Percentiles rank a stretch among this genome's conserved stretches.
Evolutionary conservation across 768 basidiomycete species (phyloP).

Genomic region (Macrolepiota albuminosa): DNA sequence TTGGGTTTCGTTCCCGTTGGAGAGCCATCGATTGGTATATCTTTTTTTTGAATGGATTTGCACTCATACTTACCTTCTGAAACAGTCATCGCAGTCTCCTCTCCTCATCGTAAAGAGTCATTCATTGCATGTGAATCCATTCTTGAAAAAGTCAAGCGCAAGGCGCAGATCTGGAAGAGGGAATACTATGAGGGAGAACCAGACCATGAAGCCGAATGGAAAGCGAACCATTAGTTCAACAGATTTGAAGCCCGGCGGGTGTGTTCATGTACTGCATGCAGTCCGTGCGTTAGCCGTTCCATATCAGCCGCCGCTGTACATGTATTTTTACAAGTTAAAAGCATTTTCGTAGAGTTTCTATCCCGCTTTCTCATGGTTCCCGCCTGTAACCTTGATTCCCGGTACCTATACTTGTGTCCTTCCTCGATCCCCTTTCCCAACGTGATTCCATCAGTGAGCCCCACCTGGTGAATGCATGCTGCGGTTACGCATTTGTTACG

Average conservation of each 20-base stretch:
- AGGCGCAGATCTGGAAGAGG: slow-evolving; percentile 88
- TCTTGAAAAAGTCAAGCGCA: slow-evolving; percentile 80
- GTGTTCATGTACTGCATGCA: not conserved
- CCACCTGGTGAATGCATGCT: no score
- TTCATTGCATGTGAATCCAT: slow-evolving; percentile 77
- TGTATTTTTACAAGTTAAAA: not conserved
- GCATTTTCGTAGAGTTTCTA: not conserved
- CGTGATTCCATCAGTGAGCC: no score
- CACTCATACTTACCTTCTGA: not conserved
- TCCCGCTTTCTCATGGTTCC: no score
- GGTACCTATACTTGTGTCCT: no score
- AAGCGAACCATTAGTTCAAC: slow-evolving; percentile 42
- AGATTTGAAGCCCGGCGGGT: not conserved
- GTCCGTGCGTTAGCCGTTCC: not conserved
- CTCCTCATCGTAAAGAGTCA: slow-evolving; percentile 79
- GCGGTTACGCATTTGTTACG: no score
- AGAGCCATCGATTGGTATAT: slow-evolving; percentile 63
- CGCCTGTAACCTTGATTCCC: no score
- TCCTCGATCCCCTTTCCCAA: no score
- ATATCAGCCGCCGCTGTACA: not conserved
- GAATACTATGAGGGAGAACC: slow-evolving; percentile 76
- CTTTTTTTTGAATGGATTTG: not conserved
- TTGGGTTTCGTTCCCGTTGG: slow-evolving; percentile 75
- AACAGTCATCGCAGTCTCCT: slow-evolving; percentile 74
- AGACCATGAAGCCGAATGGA: slow-evolving; percentile 66